Percentiles rank a stretch among this genome's conserved stretches.
These are phyloP conservation scores for Globisporangium apiculatum DNA, from an alignment of 352 stramenopile species.

Conservation along the genomic window DNA sequence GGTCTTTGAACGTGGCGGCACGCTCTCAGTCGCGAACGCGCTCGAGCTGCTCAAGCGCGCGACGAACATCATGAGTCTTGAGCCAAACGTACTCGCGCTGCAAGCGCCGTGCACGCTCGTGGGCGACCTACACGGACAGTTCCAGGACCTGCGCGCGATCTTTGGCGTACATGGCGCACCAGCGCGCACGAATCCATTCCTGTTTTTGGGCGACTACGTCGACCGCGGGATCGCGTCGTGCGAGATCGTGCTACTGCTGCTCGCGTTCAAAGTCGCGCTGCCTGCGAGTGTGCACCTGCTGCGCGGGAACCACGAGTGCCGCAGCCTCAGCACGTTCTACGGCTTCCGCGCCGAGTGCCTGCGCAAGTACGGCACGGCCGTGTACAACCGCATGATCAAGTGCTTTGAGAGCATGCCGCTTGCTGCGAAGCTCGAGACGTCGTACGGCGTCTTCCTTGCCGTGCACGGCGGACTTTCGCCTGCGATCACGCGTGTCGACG, in stretches of 20 bases:
- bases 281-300: constrained; percentile 98
- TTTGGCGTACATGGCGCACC: constrained; percentile 47
- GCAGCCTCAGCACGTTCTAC: constrained; percentile 99
- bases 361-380: constrained; percentile 61
- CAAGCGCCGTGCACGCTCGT: constrained; percentile 45
- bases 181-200: constrained; percentile 89
- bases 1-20: constrained; percentile 32
- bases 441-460: constrained; percentile 51
- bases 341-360: constrained; percentile 99
- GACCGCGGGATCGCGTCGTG: constrained; percentile 94
- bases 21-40: constrained; percentile 35
- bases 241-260: constrained; percentile 96
- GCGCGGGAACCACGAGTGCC: constrained; percentile 98
- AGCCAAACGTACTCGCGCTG: constrained; percentile 51
- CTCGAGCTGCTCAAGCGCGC: constrained; percentile 52
- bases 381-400: constrained; percentile 80
- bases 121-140: constrained; percentile 96
- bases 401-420: constrained; percentile 82
- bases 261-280: constrained; percentile 98
- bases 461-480: constrained; percentile 74
- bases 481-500: constrained; percentile 55
- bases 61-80: constrained; percentile 50
- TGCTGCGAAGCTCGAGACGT: constrained; percentile 53
- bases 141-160: constrained; percentile 95
- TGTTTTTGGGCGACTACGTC: constrained; percentile 93